These are phyloP conservation scores for Haematococcus sp. DNA, from an alignment of 139 green algal genomes.

Conservation along the genomic window DNA sequence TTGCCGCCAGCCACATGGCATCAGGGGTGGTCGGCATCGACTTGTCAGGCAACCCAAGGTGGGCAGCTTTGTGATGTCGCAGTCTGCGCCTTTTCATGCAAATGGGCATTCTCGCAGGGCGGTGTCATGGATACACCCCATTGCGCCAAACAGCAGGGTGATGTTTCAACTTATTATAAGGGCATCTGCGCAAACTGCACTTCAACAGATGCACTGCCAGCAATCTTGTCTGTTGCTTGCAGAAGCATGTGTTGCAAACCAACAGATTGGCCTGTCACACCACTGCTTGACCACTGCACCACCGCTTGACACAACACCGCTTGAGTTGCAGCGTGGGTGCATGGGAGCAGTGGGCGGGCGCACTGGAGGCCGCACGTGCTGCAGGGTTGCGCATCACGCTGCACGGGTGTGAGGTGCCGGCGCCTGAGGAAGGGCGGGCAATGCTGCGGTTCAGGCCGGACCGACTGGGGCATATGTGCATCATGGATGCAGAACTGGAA, in stretches of 20 bases:
- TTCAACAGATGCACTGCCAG: too few species aligned
- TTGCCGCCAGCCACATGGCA: conserved; percentile 2
- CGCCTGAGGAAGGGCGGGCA: conserved; percentile 47
- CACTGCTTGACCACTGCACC: too few species aligned
- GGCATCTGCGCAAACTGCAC: too few species aligned
- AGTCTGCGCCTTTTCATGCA: too few species aligned
- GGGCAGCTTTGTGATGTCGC: conserved; percentile 57
- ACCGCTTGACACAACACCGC: not conserved
- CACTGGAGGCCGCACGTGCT: conserved; percentile 49
- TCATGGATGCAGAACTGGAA: conserved; percentile 55
- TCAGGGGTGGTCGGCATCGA: conserved; percentile 68
- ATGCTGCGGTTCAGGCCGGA: conserved; percentile 68
- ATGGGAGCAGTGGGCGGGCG: conserved; percentile 49
- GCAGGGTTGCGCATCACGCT: conserved; percentile 64
- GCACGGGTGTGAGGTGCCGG: conserved; percentile 69
- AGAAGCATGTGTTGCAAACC: too few species aligned
- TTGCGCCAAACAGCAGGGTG: too few species aligned
- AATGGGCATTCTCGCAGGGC: too few species aligned
- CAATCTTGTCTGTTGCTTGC: too few species aligned
- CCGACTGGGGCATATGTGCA: conserved; percentile 81
- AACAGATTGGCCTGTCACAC: too few species aligned
- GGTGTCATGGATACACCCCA: too few species aligned
- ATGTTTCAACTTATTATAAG: too few species aligned
- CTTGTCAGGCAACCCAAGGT: conserved; percentile 70
- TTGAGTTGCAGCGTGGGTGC: conserved; percentile 24